Evolutionary conservation across 2,329 filamentous ascomycete genomes (phyloP).

Genomic region (Fusarium sulawesiense): DNA sequence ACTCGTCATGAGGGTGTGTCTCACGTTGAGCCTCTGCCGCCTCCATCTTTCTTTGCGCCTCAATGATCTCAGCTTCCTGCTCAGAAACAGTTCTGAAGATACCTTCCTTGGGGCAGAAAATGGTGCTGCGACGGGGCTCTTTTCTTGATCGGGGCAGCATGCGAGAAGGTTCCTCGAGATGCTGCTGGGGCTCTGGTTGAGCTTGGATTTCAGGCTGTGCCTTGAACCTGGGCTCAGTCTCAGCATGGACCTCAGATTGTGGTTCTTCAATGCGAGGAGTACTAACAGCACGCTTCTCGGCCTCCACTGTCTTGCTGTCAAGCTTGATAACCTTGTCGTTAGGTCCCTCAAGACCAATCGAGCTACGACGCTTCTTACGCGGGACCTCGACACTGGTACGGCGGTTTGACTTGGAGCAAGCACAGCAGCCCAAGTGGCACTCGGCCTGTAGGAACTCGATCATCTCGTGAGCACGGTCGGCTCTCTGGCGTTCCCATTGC

Average conservation of each 20-base stretch:
- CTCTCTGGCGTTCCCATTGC: conserved; percentile 71
- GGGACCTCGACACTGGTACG: conserved; percentile 20
- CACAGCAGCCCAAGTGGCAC: conserved; percentile 75
- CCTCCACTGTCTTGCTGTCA: conserved; percentile 48
- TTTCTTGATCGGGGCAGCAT: conserved; percentile 49
- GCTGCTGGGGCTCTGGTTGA: conserved; percentile 32
- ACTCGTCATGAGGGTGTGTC: conserved; percentile 1
- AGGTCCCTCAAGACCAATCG: conserved; percentile 41
- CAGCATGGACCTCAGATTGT: conserved; percentile 6
- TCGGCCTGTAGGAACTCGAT: conserved; percentile 82
- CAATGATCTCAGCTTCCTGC: conserved; percentile 60
- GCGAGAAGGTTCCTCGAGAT: conserved; percentile 42
- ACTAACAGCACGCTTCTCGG: conserved; percentile 33
- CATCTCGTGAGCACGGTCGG: conserved; percentile 76
- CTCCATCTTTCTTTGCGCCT: conserved; percentile 48
- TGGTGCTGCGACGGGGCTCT: conserved; percentile 61
- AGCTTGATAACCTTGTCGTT: conserved; percentile 52
- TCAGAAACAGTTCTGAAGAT: conserved; percentile 71
- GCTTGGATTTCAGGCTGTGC: conserved; percentile 12
- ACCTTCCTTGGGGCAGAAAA: conserved; percentile 72
- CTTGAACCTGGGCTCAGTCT: conserved; percentile 18
- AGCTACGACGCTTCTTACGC: conserved; percentile 43
- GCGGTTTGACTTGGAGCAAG: conserved; percentile 60
- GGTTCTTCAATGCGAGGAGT: conserved; percentile 40
- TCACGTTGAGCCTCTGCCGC: conserved; percentile 30